Base-by-base conservation (phyloP, 2,329 filamentous ascomycete genomes). In the Trichophyton verrucosum region DNA sequence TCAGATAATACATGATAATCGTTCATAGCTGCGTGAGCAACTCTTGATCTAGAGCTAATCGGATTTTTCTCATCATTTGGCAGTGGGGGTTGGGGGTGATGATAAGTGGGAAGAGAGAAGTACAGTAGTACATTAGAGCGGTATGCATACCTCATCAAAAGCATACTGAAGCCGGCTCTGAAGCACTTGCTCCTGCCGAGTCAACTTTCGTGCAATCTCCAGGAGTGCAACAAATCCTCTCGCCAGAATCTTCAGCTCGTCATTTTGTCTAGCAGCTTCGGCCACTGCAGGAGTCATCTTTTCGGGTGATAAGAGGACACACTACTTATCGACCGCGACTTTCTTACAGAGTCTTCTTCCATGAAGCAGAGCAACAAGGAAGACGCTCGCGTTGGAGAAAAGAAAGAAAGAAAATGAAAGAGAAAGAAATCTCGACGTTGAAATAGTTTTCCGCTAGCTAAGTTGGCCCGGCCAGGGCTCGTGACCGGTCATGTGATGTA, bases 11-110 rank as follows among this genome's bases (percentile, higher is more conserved):
- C 73, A 80, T 79, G 75, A 73, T 74, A 68, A 82, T 87, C 84
- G 78, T 80, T 88, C 86, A 82, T 75, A 70, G 78, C 77, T 80
- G 77, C 78, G 15, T 58, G 68, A 71, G 80, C 77, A 82, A 80
- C 85, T 89, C 17, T 80, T 86, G 86, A 88, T 89, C 87, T 89
- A 89, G 87, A 90, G 87, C 87, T 89, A 89, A 87, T 75, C 69
- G 71, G 68, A 66, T 59, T 69, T 76, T 73, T 76, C 72, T 81
- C 79, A 73, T 80, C 77, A 79, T 76, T 64, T 69, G 71, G 67
- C 64, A 3, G 4, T 8, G 42, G n/a, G n/a, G 15, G 57, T 4
- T 49, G 57, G 60, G 58, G 49, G 58, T 1, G 20, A 20, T 20
- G 49, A 30, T 15, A 60, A 38, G 38, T 20, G 38, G 17, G 24